Evolutionary conservation across 768 basidiomycete genomes (phyloP).

Genomic region (Leccinum incarnatum): DNA sequence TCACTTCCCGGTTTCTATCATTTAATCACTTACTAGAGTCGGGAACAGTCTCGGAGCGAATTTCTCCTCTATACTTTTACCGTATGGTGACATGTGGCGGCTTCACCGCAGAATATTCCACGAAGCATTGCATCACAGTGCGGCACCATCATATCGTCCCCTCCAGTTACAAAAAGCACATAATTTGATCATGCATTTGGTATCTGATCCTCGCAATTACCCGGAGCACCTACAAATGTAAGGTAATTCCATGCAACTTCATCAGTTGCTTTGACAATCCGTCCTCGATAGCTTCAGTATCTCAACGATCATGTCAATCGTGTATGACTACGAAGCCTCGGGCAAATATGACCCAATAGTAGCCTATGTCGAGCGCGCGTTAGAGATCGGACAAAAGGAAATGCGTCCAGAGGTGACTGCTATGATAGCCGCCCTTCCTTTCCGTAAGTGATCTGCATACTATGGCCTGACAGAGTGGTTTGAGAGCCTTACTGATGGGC

Average conservation of each 20-base stretch:
- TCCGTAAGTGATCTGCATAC: slow-evolving; percentile 10
- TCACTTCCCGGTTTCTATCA: neutral
- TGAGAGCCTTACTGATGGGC: neutral
- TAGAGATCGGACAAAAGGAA: slow-evolving; percentile 7
- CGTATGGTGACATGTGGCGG: neutral
- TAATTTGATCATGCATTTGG: slow-evolving; percentile 30
- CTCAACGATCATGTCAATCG: slow-evolving; percentile 23
- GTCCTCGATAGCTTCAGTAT: slow-evolving; percentile 15
- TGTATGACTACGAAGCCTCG: slow-evolving; percentile 23
- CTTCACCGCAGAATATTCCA: neutral
- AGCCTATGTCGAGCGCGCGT: slow-evolving; percentile 10
- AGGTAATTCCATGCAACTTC: neutral
- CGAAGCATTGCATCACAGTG: neutral
- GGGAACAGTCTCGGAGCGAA: slow-evolving; percentile 21
- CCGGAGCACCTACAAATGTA: slow-evolving; percentile 21
- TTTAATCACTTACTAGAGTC: neutral
- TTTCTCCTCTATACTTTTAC: neutral
- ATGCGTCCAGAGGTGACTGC: slow-evolving; percentile 19
- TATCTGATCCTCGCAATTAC: slow-evolving; percentile 20
- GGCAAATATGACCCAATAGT: slow-evolving; percentile 21
- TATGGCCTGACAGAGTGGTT: neutral
- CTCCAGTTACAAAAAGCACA: slow-evolving; percentile 34
- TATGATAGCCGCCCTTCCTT: slow-evolving; percentile 12
- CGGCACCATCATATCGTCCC: slow-evolving; percentile 29
- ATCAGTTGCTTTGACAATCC: neutral